A percentile compares a stretch with the other conserved stretches of the same genome.
Conservation (phyloP, 805 yeast species). For the Zygoascus bituminiphila region DNA sequence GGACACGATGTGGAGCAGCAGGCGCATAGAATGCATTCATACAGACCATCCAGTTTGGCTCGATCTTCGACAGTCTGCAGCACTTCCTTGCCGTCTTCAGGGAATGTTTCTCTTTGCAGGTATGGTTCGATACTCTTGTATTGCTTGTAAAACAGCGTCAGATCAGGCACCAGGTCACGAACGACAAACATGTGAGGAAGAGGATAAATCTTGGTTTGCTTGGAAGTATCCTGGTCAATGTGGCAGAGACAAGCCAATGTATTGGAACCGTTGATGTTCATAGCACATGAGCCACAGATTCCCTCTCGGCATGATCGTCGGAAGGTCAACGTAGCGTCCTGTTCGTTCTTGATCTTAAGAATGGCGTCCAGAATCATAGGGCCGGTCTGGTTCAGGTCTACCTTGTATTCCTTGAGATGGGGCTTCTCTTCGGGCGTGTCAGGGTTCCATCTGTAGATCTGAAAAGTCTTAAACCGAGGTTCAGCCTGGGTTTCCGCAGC, state of each 20-base stretch:
- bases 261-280: slow-evolving; percentile 97
- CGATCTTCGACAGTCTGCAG: slow-evolving; percentile 88
- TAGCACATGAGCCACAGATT: slow-evolving; percentile 98
- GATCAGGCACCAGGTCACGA: slow-evolving; percentile 94
- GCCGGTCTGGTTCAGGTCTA: slow-evolving; percentile 87
- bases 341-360: slow-evolving; percentile 91
- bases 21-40: slow-evolving; percentile 97
- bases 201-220: slow-evolving; percentile 85
- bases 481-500: slow-evolving; percentile 40
- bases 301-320: slow-evolving; percentile 99
- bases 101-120: slow-evolving; percentile 71
- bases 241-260: slow-evolving; percentile 95
- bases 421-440: slow-evolving; percentile 94
- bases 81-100: slow-evolving; percentile 88
- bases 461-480: slow-evolving; percentile 67
- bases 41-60: slow-evolving; percentile 91
- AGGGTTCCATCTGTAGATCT: slow-evolving; percentile 97
- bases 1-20: slow-evolving; percentile 99
- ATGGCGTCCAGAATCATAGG: slow-evolving; percentile 97
- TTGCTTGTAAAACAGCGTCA: slow-evolving; percentile 96
- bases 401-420: slow-evolving; percentile 66
- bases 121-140: slow-evolving; percentile 97
- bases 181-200: slow-evolving; percentile 98
- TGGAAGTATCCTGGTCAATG: slow-evolving; percentile 70
- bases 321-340: slow-evolving; percentile 90